Evolutionary conservation across 2,329 filamentous ascomycete species (phyloP), one percentile per base, ranked within the genome.

Genomic region (Fusarium sp.): DNA sequence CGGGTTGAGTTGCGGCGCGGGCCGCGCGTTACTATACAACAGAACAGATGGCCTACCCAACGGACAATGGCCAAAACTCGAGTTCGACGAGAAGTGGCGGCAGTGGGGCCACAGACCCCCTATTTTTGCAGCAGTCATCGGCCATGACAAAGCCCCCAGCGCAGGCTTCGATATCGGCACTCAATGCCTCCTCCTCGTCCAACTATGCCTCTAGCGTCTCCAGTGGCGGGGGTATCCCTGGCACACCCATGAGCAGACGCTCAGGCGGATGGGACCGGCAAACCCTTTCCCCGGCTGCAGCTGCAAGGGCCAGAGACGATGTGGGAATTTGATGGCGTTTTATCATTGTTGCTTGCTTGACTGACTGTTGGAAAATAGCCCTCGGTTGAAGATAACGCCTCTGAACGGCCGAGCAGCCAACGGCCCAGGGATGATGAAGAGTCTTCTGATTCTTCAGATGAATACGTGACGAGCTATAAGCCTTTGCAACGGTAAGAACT

Each of bases 241-340:
- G 69, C 53, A 72, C 69, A 20, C 69, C 69, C 31, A 31, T 57
- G 31, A 70, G 57, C 60, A 45, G 64, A 55, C 64, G 57, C 49
- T 72, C 69, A 45, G 69, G 69, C 7, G 69, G 58, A 67, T 72
- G 69, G 69, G 60, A 72, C 40, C 69, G 45, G 64, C 69, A 72
- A 36, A 66, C 63, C 20, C 63, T 71, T 21, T 70, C 57, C 55
- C 56, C 69, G 42, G 69, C 69, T 11, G 68, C 63, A 14, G 43
- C 56, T 10, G 63, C 67, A 46, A 54, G 67, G 67, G 59, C 37
- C n/a, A 48, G 63, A 25, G 63, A 68, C 27, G 65, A 67, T 60
- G 65, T 68, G 50, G 52, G 63, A 50, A 39, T 23, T 31, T 31
- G 29, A 31, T 31, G 29, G 14, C 14, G 14, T 33, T 33, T 17